Conservation (phyloP, 2,329 filamentous ascomycete genomes). For the Chalaropsis thielavioides region DNA sequence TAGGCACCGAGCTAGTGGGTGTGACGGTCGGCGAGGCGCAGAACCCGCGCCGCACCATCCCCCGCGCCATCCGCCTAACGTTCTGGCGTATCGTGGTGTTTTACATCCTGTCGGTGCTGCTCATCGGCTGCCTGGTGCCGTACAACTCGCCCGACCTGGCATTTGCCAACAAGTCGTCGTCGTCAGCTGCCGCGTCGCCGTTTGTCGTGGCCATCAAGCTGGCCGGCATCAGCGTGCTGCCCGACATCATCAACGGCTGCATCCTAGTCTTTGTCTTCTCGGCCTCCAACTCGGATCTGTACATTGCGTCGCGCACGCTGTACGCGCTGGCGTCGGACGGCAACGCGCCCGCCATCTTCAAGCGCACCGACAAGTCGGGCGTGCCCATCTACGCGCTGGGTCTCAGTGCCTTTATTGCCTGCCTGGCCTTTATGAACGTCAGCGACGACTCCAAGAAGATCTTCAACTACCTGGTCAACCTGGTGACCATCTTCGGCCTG, state of each 20-base stretch:
- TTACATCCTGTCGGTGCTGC: constrained; percentile 58
- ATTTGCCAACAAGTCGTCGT: constrained; percentile 36
- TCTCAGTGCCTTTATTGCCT: constrained; percentile 45
- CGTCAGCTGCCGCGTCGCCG: constrained; percentile 48
- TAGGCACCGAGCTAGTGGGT: constrained; percentile 63
- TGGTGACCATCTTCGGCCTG: constrained; percentile 52
- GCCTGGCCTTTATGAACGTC: constrained; percentile 56
- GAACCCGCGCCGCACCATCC: constrained; percentile 63
- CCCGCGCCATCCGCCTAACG: constrained; percentile 62
- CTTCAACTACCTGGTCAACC: constrained; percentile 53
- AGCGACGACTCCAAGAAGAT: constrained; percentile 40
- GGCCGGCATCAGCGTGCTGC: constrained; percentile 47
- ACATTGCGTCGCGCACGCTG: constrained; percentile 58
- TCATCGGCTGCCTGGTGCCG: constrained; percentile 63
- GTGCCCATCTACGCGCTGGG: constrained; percentile 54
- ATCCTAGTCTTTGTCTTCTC: constrained; percentile 65
- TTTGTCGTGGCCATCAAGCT: constrained; percentile 60
- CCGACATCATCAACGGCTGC: constrained; percentile 57
- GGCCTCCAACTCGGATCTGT: constrained; percentile 63
- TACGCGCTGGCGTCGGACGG: constrained; percentile 59
- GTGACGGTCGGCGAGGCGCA: constrained; percentile 68
- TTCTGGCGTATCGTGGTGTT: constrained; percentile 74
- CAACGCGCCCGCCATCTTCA: constrained; percentile 57
- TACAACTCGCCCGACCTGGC: constrained; percentile 48
- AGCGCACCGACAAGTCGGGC: constrained; percentile 54